These are phyloP conservation scores for Striga asiatica DNA, from an alignment of 257 asterid species.

Conservation along the genomic window DNA sequence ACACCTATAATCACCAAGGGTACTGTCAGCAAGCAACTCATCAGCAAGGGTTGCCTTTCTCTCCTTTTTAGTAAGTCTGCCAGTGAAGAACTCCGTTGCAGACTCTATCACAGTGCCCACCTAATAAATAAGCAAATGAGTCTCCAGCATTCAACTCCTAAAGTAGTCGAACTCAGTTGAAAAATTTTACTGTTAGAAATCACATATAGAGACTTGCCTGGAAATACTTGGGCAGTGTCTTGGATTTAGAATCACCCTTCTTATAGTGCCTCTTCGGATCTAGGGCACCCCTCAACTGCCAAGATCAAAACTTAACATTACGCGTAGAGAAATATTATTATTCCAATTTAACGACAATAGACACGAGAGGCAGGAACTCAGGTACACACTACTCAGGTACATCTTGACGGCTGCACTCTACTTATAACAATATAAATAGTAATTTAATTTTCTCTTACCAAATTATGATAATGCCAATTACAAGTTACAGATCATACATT, in stretches of 20 bases:
- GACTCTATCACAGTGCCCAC: constrained; percentile 88
- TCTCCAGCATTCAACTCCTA: not conserved
- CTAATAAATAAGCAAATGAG: constrained; percentile 28
- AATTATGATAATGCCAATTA: not conserved
- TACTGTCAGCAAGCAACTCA: constrained; percentile 63
- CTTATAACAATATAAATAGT: not conserved
- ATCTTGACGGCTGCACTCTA: not conserved
- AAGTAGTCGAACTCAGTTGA: not conserved
- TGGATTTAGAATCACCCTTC: constrained; percentile 63
- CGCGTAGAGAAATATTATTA: not conserved
- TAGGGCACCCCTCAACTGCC: constrained; percentile 62
- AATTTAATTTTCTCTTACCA: not conserved
- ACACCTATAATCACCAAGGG: constrained; percentile 50
- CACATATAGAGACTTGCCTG: constrained; percentile 42
- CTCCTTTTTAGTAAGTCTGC: constrained; percentile 89
- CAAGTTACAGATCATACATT: not conserved
- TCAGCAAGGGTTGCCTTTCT: constrained; percentile 77
- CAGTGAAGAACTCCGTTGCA: constrained; percentile 52
- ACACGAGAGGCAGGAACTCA: too few relatives aligned
- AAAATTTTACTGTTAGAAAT: not conserved
- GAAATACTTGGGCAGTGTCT: constrained; percentile 79
- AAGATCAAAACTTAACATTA: constrained; percentile 9
- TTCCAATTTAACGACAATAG: not conserved
- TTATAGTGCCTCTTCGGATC: constrained; percentile 85
- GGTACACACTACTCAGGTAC: too few relatives aligned